Evolutionary conservation across 176 grass and related monocot genomes (phyloP).

Genomic region (Oryza officinalis): DNA sequence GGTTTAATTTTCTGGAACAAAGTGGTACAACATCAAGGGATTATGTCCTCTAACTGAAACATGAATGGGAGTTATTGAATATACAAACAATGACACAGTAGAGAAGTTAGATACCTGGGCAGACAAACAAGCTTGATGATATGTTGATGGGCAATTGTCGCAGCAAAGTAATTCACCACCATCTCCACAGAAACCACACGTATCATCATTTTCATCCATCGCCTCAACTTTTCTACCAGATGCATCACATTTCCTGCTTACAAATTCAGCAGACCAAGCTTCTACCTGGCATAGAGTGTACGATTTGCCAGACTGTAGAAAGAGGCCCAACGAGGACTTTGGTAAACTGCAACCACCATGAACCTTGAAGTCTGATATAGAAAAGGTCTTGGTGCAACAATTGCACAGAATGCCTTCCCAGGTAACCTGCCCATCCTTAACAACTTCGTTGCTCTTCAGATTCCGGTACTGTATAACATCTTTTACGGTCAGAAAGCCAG

Average conservation of each 20-base stretch:
- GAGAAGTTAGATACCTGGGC: constrained; percentile 60
- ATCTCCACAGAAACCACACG: constrained; percentile 95
- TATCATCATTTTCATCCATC: constrained; percentile 88
- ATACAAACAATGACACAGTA: neutral
- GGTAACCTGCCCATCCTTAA: constrained; percentile 86
- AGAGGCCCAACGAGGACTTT: constrained; percentile 71
- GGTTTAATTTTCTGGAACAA: constrained; percentile 13
- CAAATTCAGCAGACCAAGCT: constrained; percentile 91
- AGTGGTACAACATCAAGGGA: constrained; percentile 28
- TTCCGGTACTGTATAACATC: constrained; percentile 85
- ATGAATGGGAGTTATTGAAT: neutral
- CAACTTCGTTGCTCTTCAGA: constrained; percentile 55
- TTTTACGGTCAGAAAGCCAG: constrained; percentile 78
- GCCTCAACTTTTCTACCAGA: constrained; percentile 52
- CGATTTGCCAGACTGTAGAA: constrained; percentile 85
- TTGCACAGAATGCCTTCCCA: constrained; percentile 86
- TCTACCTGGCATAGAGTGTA: constrained; percentile 85
- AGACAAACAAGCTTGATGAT: constrained; percentile 86
- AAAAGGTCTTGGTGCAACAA: constrained; percentile 71
- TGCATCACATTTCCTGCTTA: constrained; percentile 59
- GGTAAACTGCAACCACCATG: constrained; percentile 71
- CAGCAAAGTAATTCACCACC: constrained; percentile 96
- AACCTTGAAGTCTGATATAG: constrained; percentile 74
- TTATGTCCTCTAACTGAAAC: neutral
- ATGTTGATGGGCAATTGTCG: constrained; percentile 95